These are phyloP conservation scores for Nakazawaea pomicola DNA, from an alignment of 805 yeast genomes.

Conservation along the genomic window DNA sequence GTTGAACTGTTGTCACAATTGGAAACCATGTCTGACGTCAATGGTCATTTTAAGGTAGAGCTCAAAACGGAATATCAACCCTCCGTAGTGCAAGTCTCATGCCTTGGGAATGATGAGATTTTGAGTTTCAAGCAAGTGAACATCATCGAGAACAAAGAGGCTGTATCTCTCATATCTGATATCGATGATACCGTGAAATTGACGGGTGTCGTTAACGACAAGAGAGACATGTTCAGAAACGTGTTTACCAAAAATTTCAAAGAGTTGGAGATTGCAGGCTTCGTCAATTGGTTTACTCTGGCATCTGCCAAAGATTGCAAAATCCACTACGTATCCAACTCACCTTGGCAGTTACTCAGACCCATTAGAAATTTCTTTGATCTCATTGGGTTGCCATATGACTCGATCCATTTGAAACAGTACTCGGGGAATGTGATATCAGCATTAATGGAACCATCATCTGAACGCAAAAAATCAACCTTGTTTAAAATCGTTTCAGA, in stretches of 20 bases:
- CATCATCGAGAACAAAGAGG: constrained; percentile 28
- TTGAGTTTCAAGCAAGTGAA: constrained; percentile 40
- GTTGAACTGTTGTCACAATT: constrained; percentile 24
- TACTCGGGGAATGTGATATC: constrained; percentile 79
- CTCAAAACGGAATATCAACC: constrained; percentile 59
- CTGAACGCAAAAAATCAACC: constrained; percentile 69
- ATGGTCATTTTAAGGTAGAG: constrained; percentile 60
- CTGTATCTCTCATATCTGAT: constrained; percentile 74
- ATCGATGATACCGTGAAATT: constrained; percentile 90
- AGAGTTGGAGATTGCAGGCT: constrained; percentile 70
- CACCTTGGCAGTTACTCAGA: constrained; percentile 86
- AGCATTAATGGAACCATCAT: constrained; percentile 82
- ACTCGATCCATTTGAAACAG: constrained; percentile 83
- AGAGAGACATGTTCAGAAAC: constrained; percentile 74
- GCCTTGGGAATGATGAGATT: constrained; percentile 41
- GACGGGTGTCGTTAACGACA: constrained; percentile 89
- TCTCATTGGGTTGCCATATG: constrained; percentile 58
- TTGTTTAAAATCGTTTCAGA: constrained; percentile 61
- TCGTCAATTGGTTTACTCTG: constrained; percentile 65
- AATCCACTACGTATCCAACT: constrained; percentile 90
- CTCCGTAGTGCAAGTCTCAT: constrained; percentile 45
- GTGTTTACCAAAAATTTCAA: constrained; percentile 62
- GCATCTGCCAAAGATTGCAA: constrained; percentile 40
- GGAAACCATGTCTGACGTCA: constrained; percentile 48
- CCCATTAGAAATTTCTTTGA: constrained; percentile 54